Evolutionary conservation across 2,329 filamentous ascomycete species (phyloP).

Genomic region (Blumeria graminis): DNA sequence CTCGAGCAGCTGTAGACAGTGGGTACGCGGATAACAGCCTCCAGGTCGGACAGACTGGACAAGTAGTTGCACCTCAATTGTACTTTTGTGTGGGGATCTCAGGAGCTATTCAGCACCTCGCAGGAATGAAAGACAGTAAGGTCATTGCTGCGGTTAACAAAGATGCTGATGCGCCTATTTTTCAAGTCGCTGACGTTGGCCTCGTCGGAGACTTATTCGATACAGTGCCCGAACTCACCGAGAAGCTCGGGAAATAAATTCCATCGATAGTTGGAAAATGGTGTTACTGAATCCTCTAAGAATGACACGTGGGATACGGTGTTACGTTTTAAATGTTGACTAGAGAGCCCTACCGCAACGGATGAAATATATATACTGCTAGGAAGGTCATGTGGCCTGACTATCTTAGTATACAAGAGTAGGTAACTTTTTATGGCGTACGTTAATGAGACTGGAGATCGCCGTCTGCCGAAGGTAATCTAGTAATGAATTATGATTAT

Average conservation of each 20-base stretch:
- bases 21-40: slow-evolving; percentile 96
- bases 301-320: too few relatives aligned
- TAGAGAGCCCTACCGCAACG: too few relatives aligned
- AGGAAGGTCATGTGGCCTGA: too few relatives aligned
- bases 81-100: slow-evolving; percentile 93
- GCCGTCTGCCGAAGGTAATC: too few relatives aligned
- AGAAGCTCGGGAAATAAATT: slow-evolving; percentile 42
- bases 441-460: too few relatives aligned
- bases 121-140: slow-evolving; percentile 99
- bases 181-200: slow-evolving; percentile 91
- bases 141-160: slow-evolving; percentile 99
- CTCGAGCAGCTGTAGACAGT: slow-evolving; percentile 82
- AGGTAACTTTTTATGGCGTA: too few relatives aligned
- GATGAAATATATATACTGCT: too few relatives aligned
- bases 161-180: slow-evolving; percentile 88
- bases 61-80: slow-evolving; percentile 88
- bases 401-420: too few relatives aligned
- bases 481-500: too few relatives aligned
- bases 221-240: slow-evolving; percentile 81
- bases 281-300: too few relatives aligned
- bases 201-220: slow-evolving; percentile 90
- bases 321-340: too few relatives aligned
- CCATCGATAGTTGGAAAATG: not conserved
- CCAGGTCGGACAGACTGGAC: slow-evolving; percentile 94
- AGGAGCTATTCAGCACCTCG: slow-evolving; percentile 91